Base-by-base conservation (phyloP, 441 rosid genomes). In the Adansonia madagascariensis region DNA sequence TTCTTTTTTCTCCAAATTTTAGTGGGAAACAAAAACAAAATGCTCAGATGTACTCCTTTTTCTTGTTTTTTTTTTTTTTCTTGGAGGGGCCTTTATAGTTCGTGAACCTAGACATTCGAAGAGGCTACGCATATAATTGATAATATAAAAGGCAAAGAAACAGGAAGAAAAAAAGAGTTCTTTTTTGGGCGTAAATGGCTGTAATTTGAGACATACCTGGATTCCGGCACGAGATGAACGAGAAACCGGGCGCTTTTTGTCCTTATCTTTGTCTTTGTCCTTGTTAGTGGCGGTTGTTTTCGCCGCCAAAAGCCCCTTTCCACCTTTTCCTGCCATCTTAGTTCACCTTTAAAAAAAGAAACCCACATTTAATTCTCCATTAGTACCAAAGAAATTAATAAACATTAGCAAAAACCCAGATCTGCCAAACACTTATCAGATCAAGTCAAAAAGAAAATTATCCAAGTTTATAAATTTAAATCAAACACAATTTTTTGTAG, bases 151-250 rank as follows among this genome's bases (percentile, higher is more conserved):
- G 1, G 6, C 0, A 22, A 39, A 22, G 3, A 41, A 64, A 8
- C 4, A 6, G 9, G 15, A 63, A 55, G 0, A 73, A 4, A 3
- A 55, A 61, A 43, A 2, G 2, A 3, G 0, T 8, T 6, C 2
- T 20, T n/a, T n/a, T 60, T 18, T 11, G 57, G 64, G 6, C 8
- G 2, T 9, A 62, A 8, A 15, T 20, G 49, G 59, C 14, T 1
- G 7, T 8, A 5, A 1, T 3, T 0, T 3, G 50, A 50, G 2
- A 20, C 7, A 12, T 69, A 94, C 97, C 94, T 91, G 98, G 66
- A 95, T 91, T 11, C 98, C 98, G 14, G 98, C 98, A 73, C 98
- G 98, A 74, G 98, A 93, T 44, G 98, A 95, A 49, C 98, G 89
- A 77, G 98, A 93, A 52, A 84, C 80, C 0, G 97, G 95, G 56